Percentiles rank a stretch among this genome's conserved stretches.
These are phyloP conservation scores for Carex pumila DNA, from an alignment of 176 grass and related monocot species.

Conservation along the genomic window DNA sequence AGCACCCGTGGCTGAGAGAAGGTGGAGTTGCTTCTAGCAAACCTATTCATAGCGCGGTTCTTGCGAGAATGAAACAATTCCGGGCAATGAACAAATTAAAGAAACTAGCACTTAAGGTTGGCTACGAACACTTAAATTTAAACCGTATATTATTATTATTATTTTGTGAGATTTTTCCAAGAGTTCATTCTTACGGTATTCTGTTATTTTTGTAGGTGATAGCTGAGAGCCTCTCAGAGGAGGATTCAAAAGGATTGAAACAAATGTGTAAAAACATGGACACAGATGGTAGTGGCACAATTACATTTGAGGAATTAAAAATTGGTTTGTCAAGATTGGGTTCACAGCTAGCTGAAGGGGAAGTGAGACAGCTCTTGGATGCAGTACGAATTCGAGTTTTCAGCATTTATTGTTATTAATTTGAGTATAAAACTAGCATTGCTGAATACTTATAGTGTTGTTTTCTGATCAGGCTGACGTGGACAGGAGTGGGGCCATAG, in stretches of 20 bases:
- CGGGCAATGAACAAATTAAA: constrained; percentile 89
- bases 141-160: neutral
- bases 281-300: constrained; percentile 74
- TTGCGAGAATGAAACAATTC: constrained; percentile 84
- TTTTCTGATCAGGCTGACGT: constrained; percentile 70
- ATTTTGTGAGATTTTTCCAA: neutral
- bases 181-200: neutral
- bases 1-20: constrained; percentile 80
- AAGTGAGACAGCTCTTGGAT: constrained; percentile 72
- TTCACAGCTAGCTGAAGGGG: constrained; percentile 40
- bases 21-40: constrained; percentile 59
- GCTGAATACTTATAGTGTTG: neutral
- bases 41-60: constrained; percentile 87
- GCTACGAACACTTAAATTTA: neutral
- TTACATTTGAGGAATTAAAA: constrained; percentile 62
- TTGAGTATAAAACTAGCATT: neutral
- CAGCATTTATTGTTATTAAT: neutral
- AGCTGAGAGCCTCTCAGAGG: constrained; percentile 40
- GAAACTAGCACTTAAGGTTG: constrained; percentile 78
- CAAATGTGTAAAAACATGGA: constrained; percentile 90
- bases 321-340: constrained; percentile 51
- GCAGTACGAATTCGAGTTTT: constrained; percentile 48
- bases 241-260: constrained; percentile 61
- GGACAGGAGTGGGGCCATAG: constrained; percentile 75
- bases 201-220: constrained; percentile 45